Conservation (phyloP, 1,139 yeast species). For the Zygoascus sp. region DNA sequence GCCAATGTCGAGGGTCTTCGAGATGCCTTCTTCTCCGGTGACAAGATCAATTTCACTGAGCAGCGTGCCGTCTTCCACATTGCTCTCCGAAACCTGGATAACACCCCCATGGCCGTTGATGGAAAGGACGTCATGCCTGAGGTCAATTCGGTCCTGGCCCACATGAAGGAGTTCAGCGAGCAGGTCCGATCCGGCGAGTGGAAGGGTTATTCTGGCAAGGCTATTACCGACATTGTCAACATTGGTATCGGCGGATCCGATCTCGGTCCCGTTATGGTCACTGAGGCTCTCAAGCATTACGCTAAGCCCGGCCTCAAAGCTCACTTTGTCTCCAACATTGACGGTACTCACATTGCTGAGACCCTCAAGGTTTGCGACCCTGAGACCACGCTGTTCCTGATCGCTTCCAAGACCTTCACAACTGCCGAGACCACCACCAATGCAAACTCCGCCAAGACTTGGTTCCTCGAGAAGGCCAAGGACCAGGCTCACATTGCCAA, state of each 20-base stretch:
- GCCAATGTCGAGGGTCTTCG: conserved; percentile 83
- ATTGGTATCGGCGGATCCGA: conserved; percentile 99
- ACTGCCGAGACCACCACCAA: conserved; percentile 97
- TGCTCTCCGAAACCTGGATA: conserved; percentile 88
- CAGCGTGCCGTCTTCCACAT: conserved; percentile 95
- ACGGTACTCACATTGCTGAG: conserved; percentile 96
- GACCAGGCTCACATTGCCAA: conserved; percentile 76
- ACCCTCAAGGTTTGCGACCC: conserved; percentile 70
- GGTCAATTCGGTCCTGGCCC: conserved; percentile 84
- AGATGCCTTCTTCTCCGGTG: conserved; percentile 88
- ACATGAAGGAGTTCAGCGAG: conserved; percentile 93
- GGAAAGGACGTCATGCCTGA: conserved; percentile 85
- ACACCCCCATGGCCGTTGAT: conserved; percentile 80
- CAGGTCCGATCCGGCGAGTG: conserved; percentile 86
- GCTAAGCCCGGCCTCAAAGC: conserved; percentile 69
- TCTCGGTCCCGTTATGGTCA: conserved; percentile 98
- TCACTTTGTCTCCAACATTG: conserved; percentile 96
- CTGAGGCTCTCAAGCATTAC: conserved; percentile 93
- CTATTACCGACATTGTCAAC: conserved; percentile 89
- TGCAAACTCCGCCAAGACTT: conserved; percentile 88
- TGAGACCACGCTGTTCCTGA: conserved; percentile 88
- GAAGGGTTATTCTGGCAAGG: conserved; percentile 96
- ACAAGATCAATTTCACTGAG: conserved; percentile 91
- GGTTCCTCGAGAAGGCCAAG: conserved; percentile 79
- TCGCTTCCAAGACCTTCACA: conserved; percentile 98